A percentile compares a stretch with the other conserved stretches of the same genome.
phyloP scores from a whole-genome alignment of 2,329 filamentous ascomycete species.

The Pestalotiopsis sp. region DNA sequence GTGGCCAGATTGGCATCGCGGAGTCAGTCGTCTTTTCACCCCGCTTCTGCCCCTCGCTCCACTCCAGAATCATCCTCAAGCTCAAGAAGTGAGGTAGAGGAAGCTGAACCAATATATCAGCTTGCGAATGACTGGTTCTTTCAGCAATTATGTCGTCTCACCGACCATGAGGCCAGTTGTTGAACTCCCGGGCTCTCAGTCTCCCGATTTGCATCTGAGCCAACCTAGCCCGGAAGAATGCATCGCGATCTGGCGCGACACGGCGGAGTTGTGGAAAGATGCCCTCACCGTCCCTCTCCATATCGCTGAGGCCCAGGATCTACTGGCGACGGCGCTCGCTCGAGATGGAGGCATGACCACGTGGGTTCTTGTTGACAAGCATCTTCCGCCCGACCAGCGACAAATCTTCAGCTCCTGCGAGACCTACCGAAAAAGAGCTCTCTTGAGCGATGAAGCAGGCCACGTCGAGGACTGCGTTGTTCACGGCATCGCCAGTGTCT shows the following conservation, averaged over 20 bases:
- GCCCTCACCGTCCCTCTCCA: slow-evolving; percentile 15
- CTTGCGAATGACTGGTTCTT: no score
- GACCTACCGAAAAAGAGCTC: slow-evolving; percentile 17
- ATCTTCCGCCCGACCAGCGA: slow-evolving; percentile 8
- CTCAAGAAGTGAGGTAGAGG: no score
- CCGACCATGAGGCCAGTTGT: background rate
- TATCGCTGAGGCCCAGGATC: slow-evolving; percentile 13
- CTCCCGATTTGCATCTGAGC: slow-evolving; percentile 13
- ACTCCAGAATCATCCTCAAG: no score
- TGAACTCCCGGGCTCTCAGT: slow-evolving; percentile 12
- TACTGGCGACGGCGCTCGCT: slow-evolving; percentile 17
- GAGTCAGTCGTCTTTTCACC: no score
- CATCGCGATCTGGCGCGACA: slow-evolving; percentile 17
- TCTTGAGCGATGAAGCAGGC: slow-evolving; percentile 14
- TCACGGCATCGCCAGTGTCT: slow-evolving; percentile 16
- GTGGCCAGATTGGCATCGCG: no score
- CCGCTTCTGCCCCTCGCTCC: no score
- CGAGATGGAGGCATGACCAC: slow-evolving; percentile 16
- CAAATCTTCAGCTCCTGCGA: slow-evolving; percentile 20
- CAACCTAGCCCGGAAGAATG: slow-evolving; percentile 20
- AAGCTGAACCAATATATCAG: no score
- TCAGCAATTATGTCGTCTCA: no score
- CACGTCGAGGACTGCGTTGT: slow-evolving; percentile 14
- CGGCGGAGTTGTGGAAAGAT: slow-evolving; percentile 16
- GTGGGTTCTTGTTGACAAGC: slow-evolving; percentile 20